Evolutionary conservation across 768 basidiomycete species (phyloP).

Genomic region (Leccinum truebloodii): DNA sequence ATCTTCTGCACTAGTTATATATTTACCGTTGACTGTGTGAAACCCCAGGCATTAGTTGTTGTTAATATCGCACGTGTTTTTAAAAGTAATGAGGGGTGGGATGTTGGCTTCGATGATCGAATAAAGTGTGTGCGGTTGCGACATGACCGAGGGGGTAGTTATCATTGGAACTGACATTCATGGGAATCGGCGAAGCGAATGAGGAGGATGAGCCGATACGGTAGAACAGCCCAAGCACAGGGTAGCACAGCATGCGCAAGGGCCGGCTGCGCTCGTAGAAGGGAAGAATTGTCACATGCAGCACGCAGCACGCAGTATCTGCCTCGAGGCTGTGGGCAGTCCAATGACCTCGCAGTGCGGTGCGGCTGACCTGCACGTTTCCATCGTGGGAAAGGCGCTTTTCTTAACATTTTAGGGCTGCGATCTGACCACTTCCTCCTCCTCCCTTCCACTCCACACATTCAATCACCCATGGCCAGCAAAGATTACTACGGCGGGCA

Average conservation of each 20-base stretch:
- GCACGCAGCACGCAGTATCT: constrained; percentile 12
- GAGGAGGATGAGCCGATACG: background rate
- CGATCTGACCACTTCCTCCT: constrained; percentile 11
- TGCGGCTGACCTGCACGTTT: constrained; percentile 1
- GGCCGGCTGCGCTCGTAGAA: background rate
- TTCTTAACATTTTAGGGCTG: constrained; percentile 28
- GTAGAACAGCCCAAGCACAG: constrained; percentile 7
- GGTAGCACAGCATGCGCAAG: constrained; percentile 9
- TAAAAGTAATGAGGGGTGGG: constrained; percentile 4
- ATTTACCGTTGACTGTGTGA: constrained; percentile 25
- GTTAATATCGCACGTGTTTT: constrained; percentile 24
- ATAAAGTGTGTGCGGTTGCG: background rate
- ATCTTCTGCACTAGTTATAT: constrained; percentile 28
- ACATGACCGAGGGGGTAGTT: background rate
- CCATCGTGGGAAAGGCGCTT: constrained; percentile 25
- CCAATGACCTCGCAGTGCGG: background rate
- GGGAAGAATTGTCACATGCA: background rate
- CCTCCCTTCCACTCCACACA: constrained; percentile 12
- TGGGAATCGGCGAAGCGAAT: constrained; percentile 14
- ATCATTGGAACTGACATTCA: constrained; percentile 12
- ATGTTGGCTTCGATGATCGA: constrained; percentile 1
- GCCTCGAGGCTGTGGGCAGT: constrained; percentile 23
- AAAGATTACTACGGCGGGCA: constrained; percentile 69
- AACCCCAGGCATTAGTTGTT: constrained; percentile 13
- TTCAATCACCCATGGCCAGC: constrained; percentile 54